Base-by-base conservation (phyloP, 257 asterid genomes). In the Rauvolfia tetraphylla region DNA sequence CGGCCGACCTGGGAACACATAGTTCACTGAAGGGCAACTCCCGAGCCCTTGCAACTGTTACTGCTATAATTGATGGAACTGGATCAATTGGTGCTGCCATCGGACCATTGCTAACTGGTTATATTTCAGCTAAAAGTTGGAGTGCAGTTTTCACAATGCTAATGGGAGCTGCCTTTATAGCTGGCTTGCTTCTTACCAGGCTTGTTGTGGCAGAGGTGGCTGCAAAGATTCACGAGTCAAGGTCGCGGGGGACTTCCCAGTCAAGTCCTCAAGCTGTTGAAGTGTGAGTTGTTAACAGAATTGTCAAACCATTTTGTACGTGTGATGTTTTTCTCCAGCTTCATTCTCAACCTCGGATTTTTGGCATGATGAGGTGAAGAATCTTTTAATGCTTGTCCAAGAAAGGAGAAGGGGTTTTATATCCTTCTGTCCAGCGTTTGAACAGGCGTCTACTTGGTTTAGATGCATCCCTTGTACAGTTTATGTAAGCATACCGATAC, bases 61-160 rank as follows among this genome's bases (percentile, higher is more conserved):
- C 98, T 0, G 98, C 98, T 8, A 95, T 93, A 75, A 95, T 95
- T 1, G 99, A 95, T 38, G 99, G 98, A 53, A 95, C 99, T 0
- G 99, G 99, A 36, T 95, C 99, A 2, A 89, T 95, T 7, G 99
- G 99, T 31, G 99, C 99, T 23, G 99, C 99, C 18, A 63, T 95
- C 6, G 99, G 99, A 57, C 99, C 98, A 1, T 69, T 95, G 83
- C 74, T 95, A 20, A 95, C 99, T 0, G 98, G 99, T 11, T 95
- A 95, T 71, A 89, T 95, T 67, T 95, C 99, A 22, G 84, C 95
- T 70, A 76, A 72, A 74, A 95, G 99, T 84, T 95, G 99, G 99
- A 87, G 84, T 70, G 95, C 87, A 0, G 99, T 95, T 12, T 95
- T 95, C 36, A 87, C 88, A 46, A 95, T 95, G 99, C 89, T 95